Evolutionary conservation across 768 basidiomycete genomes (phyloP).

Genomic region (Pleurotus ostreatus): DNA sequence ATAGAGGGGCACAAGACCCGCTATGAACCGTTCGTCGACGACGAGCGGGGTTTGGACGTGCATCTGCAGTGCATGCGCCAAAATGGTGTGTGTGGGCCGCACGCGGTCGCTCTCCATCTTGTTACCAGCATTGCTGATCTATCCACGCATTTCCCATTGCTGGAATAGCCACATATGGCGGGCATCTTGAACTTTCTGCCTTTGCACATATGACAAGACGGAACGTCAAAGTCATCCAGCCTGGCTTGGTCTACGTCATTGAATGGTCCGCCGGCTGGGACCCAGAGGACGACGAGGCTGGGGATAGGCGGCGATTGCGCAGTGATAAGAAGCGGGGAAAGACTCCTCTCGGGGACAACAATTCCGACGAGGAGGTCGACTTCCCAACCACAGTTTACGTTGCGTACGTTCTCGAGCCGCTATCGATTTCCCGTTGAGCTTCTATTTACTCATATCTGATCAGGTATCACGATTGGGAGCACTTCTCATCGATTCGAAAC

Average conservation of each 20-base stretch:
- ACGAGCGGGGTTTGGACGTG: slow-evolving; percentile 68
- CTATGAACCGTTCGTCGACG: slow-evolving; percentile 86
- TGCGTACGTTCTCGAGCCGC: slow-evolving; percentile 53
- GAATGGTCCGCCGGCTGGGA: slow-evolving; percentile 70
- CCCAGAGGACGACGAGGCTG: slow-evolving; percentile 28
- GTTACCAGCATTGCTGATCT: slow-evolving; percentile 3
- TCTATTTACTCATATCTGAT: neutral
- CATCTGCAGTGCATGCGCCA: slow-evolving; percentile 78
- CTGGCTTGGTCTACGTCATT: slow-evolving; percentile 87
- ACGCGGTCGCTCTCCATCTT: slow-evolving; percentile 4
- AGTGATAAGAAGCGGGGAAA: slow-evolving; percentile 31
- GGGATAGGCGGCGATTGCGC: slow-evolving; percentile 39
- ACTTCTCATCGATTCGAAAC: slow-evolving; percentile 92
- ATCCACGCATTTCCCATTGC: neutral
- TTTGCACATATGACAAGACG: slow-evolving; percentile 78
- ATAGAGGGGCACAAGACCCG: slow-evolving; percentile 63
- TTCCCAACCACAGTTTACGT: slow-evolving; percentile 60
- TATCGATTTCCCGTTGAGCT: slow-evolving; percentile 11
- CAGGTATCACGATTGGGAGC: slow-evolving; percentile 93
- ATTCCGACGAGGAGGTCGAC: slow-evolving; percentile 19
- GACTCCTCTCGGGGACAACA: slow-evolving; percentile 11
- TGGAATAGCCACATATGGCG: slow-evolving; percentile 76
- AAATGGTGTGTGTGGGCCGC: slow-evolving; percentile 46
- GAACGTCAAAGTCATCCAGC: slow-evolving; percentile 90
- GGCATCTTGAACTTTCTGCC: slow-evolving; percentile 90